These are phyloP conservation scores for Nicotiana attenuata DNA, from an alignment of 257 asterid genomes.

Conservation along the genomic window DNA sequence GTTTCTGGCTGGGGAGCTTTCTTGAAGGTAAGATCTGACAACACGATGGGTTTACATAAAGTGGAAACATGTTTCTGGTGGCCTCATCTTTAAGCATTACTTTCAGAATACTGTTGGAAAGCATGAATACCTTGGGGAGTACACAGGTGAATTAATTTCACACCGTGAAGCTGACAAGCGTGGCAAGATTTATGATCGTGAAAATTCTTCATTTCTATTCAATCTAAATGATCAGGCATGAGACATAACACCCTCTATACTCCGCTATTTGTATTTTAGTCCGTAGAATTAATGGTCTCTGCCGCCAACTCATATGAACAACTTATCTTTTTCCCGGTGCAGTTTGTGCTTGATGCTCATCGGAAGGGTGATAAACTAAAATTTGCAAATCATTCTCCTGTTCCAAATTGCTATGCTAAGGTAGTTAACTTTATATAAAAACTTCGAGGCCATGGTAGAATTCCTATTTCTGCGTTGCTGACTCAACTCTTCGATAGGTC, in stretches of 20 bases:
- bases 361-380: slow-evolving; percentile 93
- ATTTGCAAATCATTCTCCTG: slow-evolving; percentile 98
- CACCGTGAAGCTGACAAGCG: slow-evolving; percentile 99
- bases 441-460: neutral
- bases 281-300: neutral
- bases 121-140: slow-evolving; percentile 95
- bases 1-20: slow-evolving; percentile 99
- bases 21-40: slow-evolving; percentile 66
- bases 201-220: slow-evolving; percentile 86
- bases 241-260: neutral
- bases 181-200: slow-evolving; percentile 95
- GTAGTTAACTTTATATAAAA: slow-evolving; percentile 20
- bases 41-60: neutral
- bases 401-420: slow-evolving; percentile 95
- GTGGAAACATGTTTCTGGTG: neutral
- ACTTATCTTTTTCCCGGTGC: slow-evolving; percentile 14
- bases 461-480: neutral
- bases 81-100: neutral
- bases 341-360: slow-evolving; percentile 95
- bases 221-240: slow-evolving; percentile 86
- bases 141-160: slow-evolving; percentile 92
- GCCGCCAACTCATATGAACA: neutral
- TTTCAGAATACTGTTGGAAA: slow-evolving; percentile 82
- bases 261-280: neutral
- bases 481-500: slow-evolving; percentile 46